Evolutionary conservation across 176 grass and related monocot genomes (phyloP), one percentile per base, ranked within the genome.

Genomic region (Juncus effusus): DNA sequence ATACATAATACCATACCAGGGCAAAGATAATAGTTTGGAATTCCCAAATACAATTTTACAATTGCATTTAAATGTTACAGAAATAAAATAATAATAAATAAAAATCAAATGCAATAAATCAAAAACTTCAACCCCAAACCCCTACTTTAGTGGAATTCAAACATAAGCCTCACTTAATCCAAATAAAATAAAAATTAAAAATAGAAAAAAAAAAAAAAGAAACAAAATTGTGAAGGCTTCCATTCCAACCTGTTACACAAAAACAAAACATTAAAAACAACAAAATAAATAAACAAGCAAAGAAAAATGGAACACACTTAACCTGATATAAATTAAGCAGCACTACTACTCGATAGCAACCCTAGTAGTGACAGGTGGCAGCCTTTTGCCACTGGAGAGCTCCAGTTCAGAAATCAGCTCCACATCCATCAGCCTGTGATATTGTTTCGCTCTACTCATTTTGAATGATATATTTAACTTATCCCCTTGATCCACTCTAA

Each of bases 351-450:
- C 95, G 58, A 99, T 78, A 65, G 47, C 86, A 42, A 90, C 77
- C 76, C 69, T 90, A 47, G 81, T 79, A 80, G 74, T 82, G 42
- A 84, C 59, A 59, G 85, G 75, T 45, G 83, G 83, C 6, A 93
- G 76, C 65, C 69, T 62, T 72, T 60, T 90, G 56, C 95, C 95
- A 63, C 75, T 89, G 54, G 86, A 80, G 40, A 82, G 83, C 42
- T 90, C 61, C 59, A 99, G 39, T 76, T 99, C 85, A 60, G 82
- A 90, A 13, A 82, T 85, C 70, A 99, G 74, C 5, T 94, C 89
- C 63, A 99, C 62, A 68, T 99, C 86, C 89, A 94, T 99, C 57
- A 99, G 76, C 13, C 95, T 83, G 65, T 94, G 95, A 51, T 99
- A 93, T 79, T 99, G 85, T 74, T 90, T 94, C 8, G 89, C 91